Evolutionary conservation across 2,329 filamentous ascomycete species (phyloP), one percentile per base, ranked within the genome.

Genomic region (Talaromyces sp.): DNA sequence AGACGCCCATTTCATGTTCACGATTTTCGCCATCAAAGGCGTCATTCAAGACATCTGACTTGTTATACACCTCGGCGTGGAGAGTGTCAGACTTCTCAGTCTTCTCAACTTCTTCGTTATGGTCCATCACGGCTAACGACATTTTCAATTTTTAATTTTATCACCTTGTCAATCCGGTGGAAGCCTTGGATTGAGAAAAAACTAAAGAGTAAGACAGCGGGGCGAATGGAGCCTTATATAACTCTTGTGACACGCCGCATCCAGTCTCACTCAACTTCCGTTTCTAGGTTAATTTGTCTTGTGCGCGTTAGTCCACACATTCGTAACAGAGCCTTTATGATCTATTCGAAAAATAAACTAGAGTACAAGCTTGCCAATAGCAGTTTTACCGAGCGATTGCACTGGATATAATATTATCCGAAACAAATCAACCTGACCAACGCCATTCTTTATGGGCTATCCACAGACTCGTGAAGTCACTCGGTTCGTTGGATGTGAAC

Each of bases 21-120:
- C 67, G 67, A 62, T 79, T 79, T 73, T 82, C 80, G 16, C 72
- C 77, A 61, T 76, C 72, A 25, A 77, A 72, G 61, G 76, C 77
- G 67, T 79, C 76, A 56, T 72, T 72, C 73, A 80, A 72, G 48
- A 79, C 67, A 52, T 77, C 73, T 18, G 68, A 25, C 63, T 79
- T 73, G 52, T 63, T 69, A 40, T 79, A 56, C 48, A 76, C 68
- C 62, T 79, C 76, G 28, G 69, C 65, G 28, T 77, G 69, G 16
- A 70, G 66, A n/a, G 72, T 63, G 58, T 76, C 71, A 21, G 67
- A 63, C 18, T 58, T 28, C 5, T 58, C 39, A 25, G 21, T 14
- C 42, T 14, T 46, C 8, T 58, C 39, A 2, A 44, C 39, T n/a
- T 58, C 55, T n/a, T 25, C 25, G 25, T 44, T 44, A 0, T 25